A percentile compares a stretch with the other conserved stretches of the same genome.
These are phyloP conservation scores for Coniochaeta hoffmannii DNA, from an alignment of 2,329 filamentous ascomycete species.

Conservation along the genomic window DNA sequence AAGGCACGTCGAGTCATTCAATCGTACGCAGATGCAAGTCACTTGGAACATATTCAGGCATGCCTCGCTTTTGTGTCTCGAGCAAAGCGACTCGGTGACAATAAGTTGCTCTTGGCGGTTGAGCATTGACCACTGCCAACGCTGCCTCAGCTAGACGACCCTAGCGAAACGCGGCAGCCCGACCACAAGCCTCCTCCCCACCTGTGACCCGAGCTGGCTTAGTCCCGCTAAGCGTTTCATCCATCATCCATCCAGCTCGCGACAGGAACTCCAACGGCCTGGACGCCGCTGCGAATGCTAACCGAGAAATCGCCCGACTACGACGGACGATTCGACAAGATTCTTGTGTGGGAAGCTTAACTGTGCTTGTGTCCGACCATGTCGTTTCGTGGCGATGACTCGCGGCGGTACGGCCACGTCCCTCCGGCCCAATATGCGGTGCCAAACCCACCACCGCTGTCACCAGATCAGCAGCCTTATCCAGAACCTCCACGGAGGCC, in stretches of 20 bases:
- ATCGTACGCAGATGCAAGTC: background rate
- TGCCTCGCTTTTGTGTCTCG: background rate
- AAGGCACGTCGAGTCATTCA: background rate
- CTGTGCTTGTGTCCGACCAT: slow-evolving; percentile 27
- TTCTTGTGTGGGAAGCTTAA: background rate
- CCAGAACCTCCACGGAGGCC: slow-evolving; percentile 49
- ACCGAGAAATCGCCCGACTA: background rate
- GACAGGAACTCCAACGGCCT: background rate
- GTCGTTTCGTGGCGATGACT: slow-evolving; percentile 57
- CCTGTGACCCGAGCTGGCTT: background rate
- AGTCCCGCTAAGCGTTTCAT: background rate
- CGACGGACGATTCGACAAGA: background rate
- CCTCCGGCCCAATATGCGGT: slow-evolving; percentile 3
- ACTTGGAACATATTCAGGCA: background rate
- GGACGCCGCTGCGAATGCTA: background rate
- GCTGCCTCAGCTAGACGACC: no score
- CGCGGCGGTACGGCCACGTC: slow-evolving; percentile 58
- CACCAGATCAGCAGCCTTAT: slow-evolving; percentile 33
- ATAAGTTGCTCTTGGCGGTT: background rate
- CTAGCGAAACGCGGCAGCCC: background rate
- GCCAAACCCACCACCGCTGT: slow-evolving; percentile 43
- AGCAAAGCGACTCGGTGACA: background rate
- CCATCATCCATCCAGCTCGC: background rate
- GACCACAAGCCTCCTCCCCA: background rate
- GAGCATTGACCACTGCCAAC: background rate